Conservation (phyloP, 2,329 filamentous ascomycete genomes). For the Chaetoscypha palmicola region DNA sequence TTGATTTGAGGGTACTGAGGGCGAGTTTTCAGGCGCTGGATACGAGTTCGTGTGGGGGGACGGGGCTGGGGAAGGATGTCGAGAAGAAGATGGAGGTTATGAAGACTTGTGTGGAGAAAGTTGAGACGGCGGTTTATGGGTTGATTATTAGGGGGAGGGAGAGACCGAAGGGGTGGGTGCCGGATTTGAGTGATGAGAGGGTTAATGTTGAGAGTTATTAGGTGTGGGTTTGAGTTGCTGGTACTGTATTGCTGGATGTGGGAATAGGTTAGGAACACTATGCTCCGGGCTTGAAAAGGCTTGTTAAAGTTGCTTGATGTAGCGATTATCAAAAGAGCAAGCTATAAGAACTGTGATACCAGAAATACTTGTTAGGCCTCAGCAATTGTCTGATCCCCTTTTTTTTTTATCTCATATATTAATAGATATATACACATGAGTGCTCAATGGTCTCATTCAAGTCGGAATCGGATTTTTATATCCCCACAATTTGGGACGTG, state of each 20-base stretch:
- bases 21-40: slow-evolving; percentile 69
- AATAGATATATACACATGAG: too few species aligned
- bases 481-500: not conserved
- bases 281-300: not conserved
- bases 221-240: slow-evolving; percentile 2
- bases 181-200: slow-evolving; percentile 49
- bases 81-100: slow-evolving; percentile 80
- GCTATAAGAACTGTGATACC: not conserved
- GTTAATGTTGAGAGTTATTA: slow-evolving; percentile 27
- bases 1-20: slow-evolving; percentile 73
- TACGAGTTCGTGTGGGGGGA: slow-evolving; percentile 41
- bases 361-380: too few species aligned
- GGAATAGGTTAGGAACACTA: not conserved
- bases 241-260: not conserved
- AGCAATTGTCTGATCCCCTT: too few species aligned
- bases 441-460: too few species aligned
- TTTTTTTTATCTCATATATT: too few species aligned
- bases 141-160: slow-evolving; percentile 82
- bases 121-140: slow-evolving; percentile 84
- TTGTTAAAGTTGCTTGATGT: not conserved
- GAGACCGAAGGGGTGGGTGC: slow-evolving; percentile 85
- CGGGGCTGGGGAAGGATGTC: slow-evolving; percentile 54
- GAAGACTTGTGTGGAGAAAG: slow-evolving; percentile 84
- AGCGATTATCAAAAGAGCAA: not conserved
- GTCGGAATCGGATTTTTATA: slow-evolving; percentile 1